Evolutionary conservation across 345 rosid genomes (phyloP), one percentile per base, ranked within the genome.

Genomic region (Balakata baccata): DNA sequence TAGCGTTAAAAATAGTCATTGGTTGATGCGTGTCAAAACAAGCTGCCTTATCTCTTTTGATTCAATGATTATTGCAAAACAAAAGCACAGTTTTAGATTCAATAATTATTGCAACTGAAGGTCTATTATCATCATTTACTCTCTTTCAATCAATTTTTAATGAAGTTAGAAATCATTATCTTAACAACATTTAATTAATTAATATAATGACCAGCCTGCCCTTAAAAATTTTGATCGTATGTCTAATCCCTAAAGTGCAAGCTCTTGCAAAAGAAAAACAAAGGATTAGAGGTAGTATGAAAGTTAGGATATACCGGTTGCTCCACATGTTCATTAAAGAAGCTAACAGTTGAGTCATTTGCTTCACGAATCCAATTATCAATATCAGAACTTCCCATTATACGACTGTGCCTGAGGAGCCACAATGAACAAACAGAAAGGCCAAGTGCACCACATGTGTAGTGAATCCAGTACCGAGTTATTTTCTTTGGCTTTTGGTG

Each of bases 331-430:
- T 89, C 94, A 72, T 78, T 84, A 65, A 87, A 88, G 86, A 94
- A 92, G 85, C 80, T 83, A 66, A 65, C 56, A 54, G 89, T 88
- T 54, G 97, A 91, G 64, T 89, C 90, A 81, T 68, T 90, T 64
- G 91, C 97, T 85, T 92, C 95, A 72, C 45, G 72, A 81, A 92
- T 83, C 98, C 98, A 94, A 77, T 92, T 90, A 75, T 89, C 92
- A 66, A 90, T 91, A 78, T 92, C 97, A 63, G 95, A 80, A 80
- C 97, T 92, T 76, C 98, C 97, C 97, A 89, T 87, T 80, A 92
- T 73, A 77, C 90, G 85, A 78, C 98, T 94, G 76, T 94, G 98
- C 51, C 73, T 89, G 64, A 92, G 84, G 61, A 94, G 82, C 98
- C 98, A 94, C 71, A 92, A 5, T 54, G 97, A 88, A 80, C 86